Conservation (phyloP, 1,139 yeast species). For the Suhomyces wounanorum region DNA sequence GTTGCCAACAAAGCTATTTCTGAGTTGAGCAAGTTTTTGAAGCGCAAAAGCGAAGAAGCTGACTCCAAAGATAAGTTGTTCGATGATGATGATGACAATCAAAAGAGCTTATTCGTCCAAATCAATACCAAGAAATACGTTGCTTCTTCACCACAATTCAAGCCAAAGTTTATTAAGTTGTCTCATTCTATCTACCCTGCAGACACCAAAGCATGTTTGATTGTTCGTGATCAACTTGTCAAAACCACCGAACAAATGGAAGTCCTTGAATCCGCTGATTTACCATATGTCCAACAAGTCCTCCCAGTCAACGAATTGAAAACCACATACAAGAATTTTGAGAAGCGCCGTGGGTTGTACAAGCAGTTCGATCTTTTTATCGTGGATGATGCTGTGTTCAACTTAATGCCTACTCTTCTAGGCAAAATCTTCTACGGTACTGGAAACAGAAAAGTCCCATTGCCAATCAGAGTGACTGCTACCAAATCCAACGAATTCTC, state of each 20-base stretch:
- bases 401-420: slow-evolving; percentile 76
- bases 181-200: slow-evolving; percentile 50
- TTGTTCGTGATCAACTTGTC: slow-evolving; percentile 67
- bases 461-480: slow-evolving; percentile 60
- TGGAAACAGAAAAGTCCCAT: slow-evolving; percentile 62
- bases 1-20: slow-evolving; percentile 46
- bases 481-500: slow-evolving; percentile 48
- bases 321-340: slow-evolving; percentile 67
- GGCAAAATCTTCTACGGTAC: slow-evolving; percentile 74
- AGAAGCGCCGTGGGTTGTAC: slow-evolving; percentile 66
- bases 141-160: slow-evolving; percentile 63
- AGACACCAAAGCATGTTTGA: slow-evolving; percentile 64
- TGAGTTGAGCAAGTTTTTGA: slow-evolving; percentile 51
- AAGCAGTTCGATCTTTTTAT: slow-evolving; percentile 70
- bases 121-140: slow-evolving; percentile 66
- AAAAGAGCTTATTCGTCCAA: slow-evolving; percentile 54
- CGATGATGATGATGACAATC: slow-evolving; percentile 56
- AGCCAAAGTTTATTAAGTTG: slow-evolving; percentile 65
- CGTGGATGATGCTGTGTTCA: slow-evolving; percentile 79
- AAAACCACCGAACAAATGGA: slow-evolving; percentile 61
- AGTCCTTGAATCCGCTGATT: slow-evolving; percentile 56
- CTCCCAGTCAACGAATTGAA: slow-evolving; percentile 60
- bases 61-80: slow-evolving; percentile 34
- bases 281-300: slow-evolving; percentile 50
- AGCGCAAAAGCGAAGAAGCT: slow-evolving; percentile 29